Percentiles rank a stretch among this genome's conserved stretches.
phyloP scores from a whole-genome alignment of 805 yeast species.

The Priceomyces carsonii region DNA sequence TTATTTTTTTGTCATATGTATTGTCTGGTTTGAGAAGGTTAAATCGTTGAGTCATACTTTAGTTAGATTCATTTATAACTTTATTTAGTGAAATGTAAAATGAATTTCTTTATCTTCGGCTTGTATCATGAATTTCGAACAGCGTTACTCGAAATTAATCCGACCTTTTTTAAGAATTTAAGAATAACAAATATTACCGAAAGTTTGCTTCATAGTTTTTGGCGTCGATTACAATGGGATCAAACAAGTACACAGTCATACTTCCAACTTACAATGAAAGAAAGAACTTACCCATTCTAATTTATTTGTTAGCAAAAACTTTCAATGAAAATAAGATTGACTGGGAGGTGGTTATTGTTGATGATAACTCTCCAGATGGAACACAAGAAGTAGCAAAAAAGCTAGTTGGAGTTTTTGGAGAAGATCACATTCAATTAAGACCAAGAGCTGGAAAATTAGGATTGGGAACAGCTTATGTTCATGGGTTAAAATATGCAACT shows the following conservation, averaged over 20 bases:
- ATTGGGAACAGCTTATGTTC: slow-evolving; percentile 78
- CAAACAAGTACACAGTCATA: slow-evolving; percentile 65
- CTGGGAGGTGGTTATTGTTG: slow-evolving; percentile 80
- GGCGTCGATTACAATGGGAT: too few relatives aligned
- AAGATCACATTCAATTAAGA: slow-evolving; percentile 59
- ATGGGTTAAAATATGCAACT: slow-evolving; percentile 68
- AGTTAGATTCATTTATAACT: too few relatives aligned
- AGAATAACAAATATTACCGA: too few relatives aligned
- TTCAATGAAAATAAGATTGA: slow-evolving; percentile 56
- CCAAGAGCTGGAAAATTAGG: slow-evolving; percentile 80
- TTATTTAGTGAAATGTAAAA: too few relatives aligned
- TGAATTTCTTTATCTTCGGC: too few relatives aligned
- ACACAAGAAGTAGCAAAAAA: slow-evolving; percentile 72
- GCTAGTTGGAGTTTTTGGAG: slow-evolving; percentile 57
- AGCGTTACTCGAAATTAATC: too few relatives aligned
- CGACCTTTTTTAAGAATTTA: too few relatives aligned
- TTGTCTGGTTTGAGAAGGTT: too few relatives aligned
- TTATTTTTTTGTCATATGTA: too few relatives aligned
- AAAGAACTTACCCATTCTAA: slow-evolving; percentile 61
- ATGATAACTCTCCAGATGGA: slow-evolving; percentile 81
- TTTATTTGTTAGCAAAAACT: slow-evolving; percentile 68
- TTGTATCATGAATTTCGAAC: too few relatives aligned
- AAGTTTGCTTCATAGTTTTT: too few relatives aligned
- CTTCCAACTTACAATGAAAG: slow-evolving; percentile 79
- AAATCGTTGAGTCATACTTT: too few relatives aligned